phyloP scores from a whole-genome alignment of 495 filamentous ascomycete genomes.

The Jackrogersella minutella region DNA sequence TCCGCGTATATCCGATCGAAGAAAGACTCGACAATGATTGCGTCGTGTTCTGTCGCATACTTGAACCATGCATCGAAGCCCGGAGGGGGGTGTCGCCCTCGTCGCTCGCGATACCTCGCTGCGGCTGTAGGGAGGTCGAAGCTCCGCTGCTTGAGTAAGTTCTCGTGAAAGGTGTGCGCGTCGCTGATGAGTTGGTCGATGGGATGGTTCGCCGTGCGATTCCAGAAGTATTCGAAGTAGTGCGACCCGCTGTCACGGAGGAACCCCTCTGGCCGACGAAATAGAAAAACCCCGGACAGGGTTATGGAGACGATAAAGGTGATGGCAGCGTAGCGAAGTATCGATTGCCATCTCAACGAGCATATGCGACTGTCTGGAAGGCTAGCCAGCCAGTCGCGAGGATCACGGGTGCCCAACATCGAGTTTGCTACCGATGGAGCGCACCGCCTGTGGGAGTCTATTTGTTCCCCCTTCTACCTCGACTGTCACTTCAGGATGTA shows the following conservation, averaged over 20 bases:
- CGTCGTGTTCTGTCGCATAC: conserved; percentile 62
- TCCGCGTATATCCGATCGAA: conserved; percentile 74
- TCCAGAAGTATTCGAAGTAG: conserved; percentile 44
- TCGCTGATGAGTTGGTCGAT: conserved; percentile 53
- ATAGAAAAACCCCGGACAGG: conserved; percentile 33
- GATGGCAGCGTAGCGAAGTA: conserved; percentile 34
- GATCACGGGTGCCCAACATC: conserved; percentile 18
- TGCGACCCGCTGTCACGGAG: conserved; percentile 34
- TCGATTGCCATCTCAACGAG: conserved; percentile 24
- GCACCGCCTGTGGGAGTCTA: conserved; percentile 2
- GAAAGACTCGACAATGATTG: conserved; percentile 69
- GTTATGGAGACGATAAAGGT: conserved; percentile 35
- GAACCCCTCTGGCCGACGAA: conserved; percentile 38
- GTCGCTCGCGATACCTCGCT: conserved; percentile 61
- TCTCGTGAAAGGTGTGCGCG: conserved; percentile 47
- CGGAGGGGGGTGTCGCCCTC: conserved; percentile 75
- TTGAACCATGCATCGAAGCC: conserved; percentile 72
- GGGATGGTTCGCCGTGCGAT: conserved; percentile 46
- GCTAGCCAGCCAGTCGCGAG: conserved; percentile 35
- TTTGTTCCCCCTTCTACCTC: conserved; percentile 3
- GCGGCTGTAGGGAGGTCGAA: conserved; percentile 61
- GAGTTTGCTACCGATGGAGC: not conserved
- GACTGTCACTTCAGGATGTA: conserved; percentile 8
- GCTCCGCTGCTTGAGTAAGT: conserved; percentile 50
- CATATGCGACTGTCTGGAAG: conserved; percentile 38